Percentiles rank a stretch among this genome's conserved stretches.
Evolutionary conservation across 2,329 filamentous ascomycete species (phyloP).

Genomic region (Sporothrix luriei): DNA sequence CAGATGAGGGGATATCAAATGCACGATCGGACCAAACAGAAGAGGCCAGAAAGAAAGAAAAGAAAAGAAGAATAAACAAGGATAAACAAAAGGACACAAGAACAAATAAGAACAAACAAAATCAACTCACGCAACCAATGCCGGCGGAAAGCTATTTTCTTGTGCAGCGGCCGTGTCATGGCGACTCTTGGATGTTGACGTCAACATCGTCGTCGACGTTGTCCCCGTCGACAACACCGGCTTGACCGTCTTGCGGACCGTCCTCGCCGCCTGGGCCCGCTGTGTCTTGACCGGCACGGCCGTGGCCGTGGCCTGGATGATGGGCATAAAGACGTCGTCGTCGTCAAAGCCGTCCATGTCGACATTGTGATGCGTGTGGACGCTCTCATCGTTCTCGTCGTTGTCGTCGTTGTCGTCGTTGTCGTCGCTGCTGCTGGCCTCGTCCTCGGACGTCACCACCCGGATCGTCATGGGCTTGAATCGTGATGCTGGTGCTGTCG

Average conservation of each 20-base stretch:
- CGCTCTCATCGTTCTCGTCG: not conserved
- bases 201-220: not conserved
- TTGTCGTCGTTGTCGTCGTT: not conserved
- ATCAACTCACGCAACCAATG: conserved; percentile 20
- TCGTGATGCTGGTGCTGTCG: not conserved
- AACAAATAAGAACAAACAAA: not conserved
- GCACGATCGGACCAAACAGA: not conserved
- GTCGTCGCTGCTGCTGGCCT: not conserved
- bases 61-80: not conserved
- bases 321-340: conserved; percentile 25
- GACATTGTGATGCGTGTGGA: not conserved
- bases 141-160: conserved; percentile 5
- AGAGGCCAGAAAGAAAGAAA: not conserved
- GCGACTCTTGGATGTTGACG: not conserved
- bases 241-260: not conserved
- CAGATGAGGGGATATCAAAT: not conserved
- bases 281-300: conserved; percentile 1
- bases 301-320: conserved; percentile 4
- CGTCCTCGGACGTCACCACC: conserved; percentile 16
- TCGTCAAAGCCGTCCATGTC: not conserved
- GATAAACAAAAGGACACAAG: not conserved
- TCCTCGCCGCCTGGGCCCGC: not conserved
- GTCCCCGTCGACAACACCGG: no score
- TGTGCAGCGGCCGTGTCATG: not conserved
- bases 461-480: conserved; percentile 21